Base-by-base conservation (phyloP, 2,329 filamentous ascomycete genomes). In the Neofusicoccum cordaticola region DNA sequence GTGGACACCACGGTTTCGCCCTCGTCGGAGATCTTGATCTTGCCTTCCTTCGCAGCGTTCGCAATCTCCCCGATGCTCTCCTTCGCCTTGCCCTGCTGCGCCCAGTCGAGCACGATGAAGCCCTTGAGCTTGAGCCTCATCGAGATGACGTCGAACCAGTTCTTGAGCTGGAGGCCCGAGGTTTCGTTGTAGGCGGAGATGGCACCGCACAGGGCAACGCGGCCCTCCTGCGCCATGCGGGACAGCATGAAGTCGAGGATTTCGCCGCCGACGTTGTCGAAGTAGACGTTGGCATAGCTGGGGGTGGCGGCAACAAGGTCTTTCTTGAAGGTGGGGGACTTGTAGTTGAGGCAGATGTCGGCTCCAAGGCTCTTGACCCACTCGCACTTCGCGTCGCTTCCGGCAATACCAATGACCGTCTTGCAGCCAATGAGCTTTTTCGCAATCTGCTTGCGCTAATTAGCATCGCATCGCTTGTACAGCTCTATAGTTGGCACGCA, bases 21-120 rank as follows among this genome's bases (percentile, higher is more conserved):
- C 63, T 82, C 79, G 41, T 77, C 73, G 0, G 76, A 74, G 37
- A 82, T 71, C 61, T 77, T 71, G 61, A 84, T 75, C 76, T 81
- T 83, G 13, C 81, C 81, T n/a, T 81, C 79, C 68, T 78, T 47
- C 7, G 52, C 50, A 17, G 62, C 62, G 12, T 11, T 48, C 5
- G 44, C 62, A 17, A 64, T 31, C 51, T 70, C 52, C 27, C 2
- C 22, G 12, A 64, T 45, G 31, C 9, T 64, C 19, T 58, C 62
- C 62, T 64, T 57, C 15, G 62, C 51, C 41, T 64, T 64, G 39
- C 48, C 60, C 47, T 41, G 35, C 19, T 52, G 15, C 22, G 48
- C 31, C 44, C 50, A 91, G 74, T 93, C 90, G 63, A 90, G 85
- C 56, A 92, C 84, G 67, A 93, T 88, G 77, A 93, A 93, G 0